These are phyloP conservation scores for Pseudoscleropodium purum DNA, from an alignment of 225 moss, liverwort and hornwort genomes.

Conservation along the genomic window DNA sequence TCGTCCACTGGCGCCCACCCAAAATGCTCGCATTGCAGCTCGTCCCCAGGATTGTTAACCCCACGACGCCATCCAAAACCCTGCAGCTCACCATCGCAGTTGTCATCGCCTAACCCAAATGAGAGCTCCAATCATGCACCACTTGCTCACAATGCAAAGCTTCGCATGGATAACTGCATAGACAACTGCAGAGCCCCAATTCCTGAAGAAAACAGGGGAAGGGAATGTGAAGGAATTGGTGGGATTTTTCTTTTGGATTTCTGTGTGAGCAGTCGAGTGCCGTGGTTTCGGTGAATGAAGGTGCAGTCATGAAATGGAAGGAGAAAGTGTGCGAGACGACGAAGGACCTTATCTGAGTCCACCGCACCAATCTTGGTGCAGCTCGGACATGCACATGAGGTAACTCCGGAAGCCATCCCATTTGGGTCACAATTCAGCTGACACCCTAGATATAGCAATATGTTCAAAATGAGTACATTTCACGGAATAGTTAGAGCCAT, in stretches of 20 bases:
- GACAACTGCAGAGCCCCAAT: background rate
- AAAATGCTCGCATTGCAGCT: conserved; percentile 1
- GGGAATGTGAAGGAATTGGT: background rate
- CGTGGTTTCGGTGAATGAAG: background rate
- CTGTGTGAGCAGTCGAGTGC: background rate
- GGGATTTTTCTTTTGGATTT: background rate
- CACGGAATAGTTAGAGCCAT: background rate
- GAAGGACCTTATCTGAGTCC: conserved; percentile 22
- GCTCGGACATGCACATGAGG: background rate
- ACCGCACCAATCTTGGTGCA: conserved; percentile 7
- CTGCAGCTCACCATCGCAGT: conserved; percentile 32
- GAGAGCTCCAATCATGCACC: background rate
- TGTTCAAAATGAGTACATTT: background rate
- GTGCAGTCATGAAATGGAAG: background rate
- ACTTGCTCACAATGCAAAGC: background rate
- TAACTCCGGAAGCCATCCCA: background rate
- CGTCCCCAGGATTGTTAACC: background rate
- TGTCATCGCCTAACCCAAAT: background rate
- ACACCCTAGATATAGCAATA: background rate
- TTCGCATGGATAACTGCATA: too few species aligned
- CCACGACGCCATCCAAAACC: background rate
- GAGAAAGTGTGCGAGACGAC: background rate
- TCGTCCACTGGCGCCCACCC: background rate
- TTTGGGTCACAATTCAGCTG: background rate
- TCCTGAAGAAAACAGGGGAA: background rate